phyloP scores from a whole-genome alignment of 441 rosid genomes.

The Euphorbia schlechtendalii region DNA sequence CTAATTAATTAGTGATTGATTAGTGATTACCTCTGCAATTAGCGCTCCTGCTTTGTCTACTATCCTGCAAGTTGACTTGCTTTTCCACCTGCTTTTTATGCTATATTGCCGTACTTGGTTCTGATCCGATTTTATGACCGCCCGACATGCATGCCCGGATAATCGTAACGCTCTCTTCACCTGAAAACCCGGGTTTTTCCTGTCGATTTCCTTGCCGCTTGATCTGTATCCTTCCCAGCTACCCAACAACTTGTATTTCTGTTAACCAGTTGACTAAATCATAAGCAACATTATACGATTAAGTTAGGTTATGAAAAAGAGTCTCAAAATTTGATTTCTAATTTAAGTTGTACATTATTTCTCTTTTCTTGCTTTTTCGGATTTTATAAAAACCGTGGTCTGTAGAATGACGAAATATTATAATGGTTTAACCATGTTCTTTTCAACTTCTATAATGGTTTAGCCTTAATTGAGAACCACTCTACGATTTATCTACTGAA shows the following conservation, averaged over 20 bases:
- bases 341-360: too few species aligned
- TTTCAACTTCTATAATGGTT: too few species aligned
- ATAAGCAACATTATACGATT: not conserved
- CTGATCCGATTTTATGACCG: conserved; percentile 17
- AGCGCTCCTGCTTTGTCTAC: conserved; percentile 29
- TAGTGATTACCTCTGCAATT: conserved; percentile 36
- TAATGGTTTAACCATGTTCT: too few species aligned
- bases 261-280: not conserved
- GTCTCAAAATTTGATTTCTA: too few species aligned
- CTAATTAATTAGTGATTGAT: not conserved
- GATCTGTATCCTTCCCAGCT: conserved; percentile 36
- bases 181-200: conserved; percentile 30
- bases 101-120: conserved; percentile 21
- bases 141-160: conserved; percentile 20
- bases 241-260: conserved; percentile 32
- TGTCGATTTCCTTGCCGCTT: conserved; percentile 9
- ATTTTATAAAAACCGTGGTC: too few species aligned
- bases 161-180: conserved; percentile 29
- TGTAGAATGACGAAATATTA: too few species aligned
- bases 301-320: too few species aligned
- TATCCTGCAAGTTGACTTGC: conserved; percentile 28
- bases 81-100: conserved; percentile 24
- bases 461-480: too few species aligned
- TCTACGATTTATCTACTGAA: too few species aligned
- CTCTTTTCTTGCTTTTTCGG: too few species aligned